Conservation (phyloP, 2,329 filamentous ascomycete genomes). For the Trichoderma simmonsii region DNA sequence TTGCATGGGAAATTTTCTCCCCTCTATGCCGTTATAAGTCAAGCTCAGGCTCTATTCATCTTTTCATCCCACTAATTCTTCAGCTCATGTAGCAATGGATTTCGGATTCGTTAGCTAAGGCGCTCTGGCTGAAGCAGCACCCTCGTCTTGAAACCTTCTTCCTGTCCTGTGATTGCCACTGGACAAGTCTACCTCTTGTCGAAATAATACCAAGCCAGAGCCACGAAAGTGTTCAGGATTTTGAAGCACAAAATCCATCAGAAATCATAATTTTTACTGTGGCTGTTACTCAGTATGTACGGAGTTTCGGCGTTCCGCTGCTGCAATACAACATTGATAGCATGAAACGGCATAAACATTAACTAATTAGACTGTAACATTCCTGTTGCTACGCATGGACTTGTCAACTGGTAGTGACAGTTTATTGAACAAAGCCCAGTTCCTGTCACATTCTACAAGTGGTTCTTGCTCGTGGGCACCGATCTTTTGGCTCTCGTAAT, state of each 20-base stretch:
- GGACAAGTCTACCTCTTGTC: background rate
- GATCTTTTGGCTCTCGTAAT: background rate
- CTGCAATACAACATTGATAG: background rate
- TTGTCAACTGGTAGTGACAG: background rate
- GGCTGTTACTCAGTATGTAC: background rate
- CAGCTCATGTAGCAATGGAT: background rate
- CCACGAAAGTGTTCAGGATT: background rate
- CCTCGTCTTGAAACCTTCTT: background rate
- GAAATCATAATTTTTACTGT: background rate
- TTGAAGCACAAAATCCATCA: background rate
- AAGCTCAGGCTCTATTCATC: background rate
- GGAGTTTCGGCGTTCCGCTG: background rate
- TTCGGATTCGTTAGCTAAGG: background rate
- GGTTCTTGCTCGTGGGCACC: background rate
- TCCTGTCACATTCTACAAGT: background rate
- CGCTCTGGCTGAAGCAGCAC: background rate
- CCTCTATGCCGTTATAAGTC: background rate
- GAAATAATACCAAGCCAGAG: background rate
- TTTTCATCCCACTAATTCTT: background rate
- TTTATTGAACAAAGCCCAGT: no score
- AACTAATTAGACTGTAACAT: background rate
- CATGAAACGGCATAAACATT: background rate
- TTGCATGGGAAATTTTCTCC: background rate
- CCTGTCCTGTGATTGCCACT: background rate
- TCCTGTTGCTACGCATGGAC: background rate